Evolutionary conservation across 2,329 filamentous ascomycete genomes (phyloP).

Genomic region (Cordyceps militaris): DNA sequence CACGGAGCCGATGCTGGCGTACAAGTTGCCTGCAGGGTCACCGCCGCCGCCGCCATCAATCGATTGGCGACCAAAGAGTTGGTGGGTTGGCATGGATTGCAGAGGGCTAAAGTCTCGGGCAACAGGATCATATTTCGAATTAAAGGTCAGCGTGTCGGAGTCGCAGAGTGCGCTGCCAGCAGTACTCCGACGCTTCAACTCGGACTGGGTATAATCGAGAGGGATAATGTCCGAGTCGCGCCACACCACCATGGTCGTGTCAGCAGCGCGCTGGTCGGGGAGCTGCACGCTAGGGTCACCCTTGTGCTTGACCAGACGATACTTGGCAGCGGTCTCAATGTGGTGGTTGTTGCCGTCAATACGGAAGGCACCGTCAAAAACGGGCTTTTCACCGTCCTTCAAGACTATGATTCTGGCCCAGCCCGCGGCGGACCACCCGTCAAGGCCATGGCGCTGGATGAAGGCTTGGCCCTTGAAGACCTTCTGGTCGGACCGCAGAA

Average conservation of each 20-base stretch:
- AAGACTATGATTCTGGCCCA: conserved; percentile 79
- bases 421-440: conserved; percentile 71
- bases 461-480: conserved; percentile 79
- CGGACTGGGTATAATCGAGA: conserved; percentile 37
- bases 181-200: conserved; percentile 54
- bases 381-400: conserved; percentile 65
- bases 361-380: conserved; percentile 88
- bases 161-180: conserved; percentile 47
- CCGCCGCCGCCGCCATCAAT: conserved; percentile 70
- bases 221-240: conserved; percentile 75
- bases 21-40: conserved; percentile 67
- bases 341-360: conserved; percentile 80
- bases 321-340: conserved; percentile 68
- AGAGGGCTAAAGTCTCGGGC: conserved; percentile 44
- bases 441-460: conserved; percentile 51
- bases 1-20: conserved; percentile 70
- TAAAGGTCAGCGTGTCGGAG: conserved; percentile 74
- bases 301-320: conserved; percentile 61
- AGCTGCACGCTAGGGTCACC: conserved; percentile 60
- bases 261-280: conserved; percentile 34
- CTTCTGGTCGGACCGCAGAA: conserved; percentile 67
- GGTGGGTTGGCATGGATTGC: conserved; percentile 53
- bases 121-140: conserved; percentile 65
- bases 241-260: conserved; percentile 84
- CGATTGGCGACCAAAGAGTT: conserved; percentile 66